Percentiles rank a stretch among this genome's conserved stretches.
Evolutionary conservation across 805 yeast species (phyloP).

Genomic region (Wickerhamomyces chambardii): DNA sequence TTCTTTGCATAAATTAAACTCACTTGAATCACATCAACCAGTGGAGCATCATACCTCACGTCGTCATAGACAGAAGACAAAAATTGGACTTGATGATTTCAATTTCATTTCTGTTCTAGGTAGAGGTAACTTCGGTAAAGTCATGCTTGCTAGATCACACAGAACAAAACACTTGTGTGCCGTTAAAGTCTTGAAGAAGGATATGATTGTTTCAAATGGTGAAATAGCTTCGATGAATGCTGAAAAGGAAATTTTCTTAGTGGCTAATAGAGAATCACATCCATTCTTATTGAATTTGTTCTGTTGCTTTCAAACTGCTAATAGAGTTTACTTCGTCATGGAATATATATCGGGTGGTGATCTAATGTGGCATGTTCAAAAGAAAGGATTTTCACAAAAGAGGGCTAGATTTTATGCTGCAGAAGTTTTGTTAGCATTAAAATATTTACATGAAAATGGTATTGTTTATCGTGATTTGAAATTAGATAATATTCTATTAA

Average conservation of each 20-base stretch:
- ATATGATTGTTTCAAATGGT: slow-evolving; percentile 89
- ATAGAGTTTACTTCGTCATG: slow-evolving; percentile 96
- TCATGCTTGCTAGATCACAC: slow-evolving; percentile 92
- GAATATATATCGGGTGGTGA: slow-evolving; percentile 98
- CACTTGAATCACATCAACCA: no score
- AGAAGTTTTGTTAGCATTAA: slow-evolving; percentile 84
- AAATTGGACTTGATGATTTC: slow-evolving; percentile 92
- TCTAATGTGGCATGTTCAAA: slow-evolving; percentile 98
- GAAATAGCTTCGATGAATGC: slow-evolving; percentile 94
- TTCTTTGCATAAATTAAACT: no score
- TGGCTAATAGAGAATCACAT: slow-evolving; percentile 81
- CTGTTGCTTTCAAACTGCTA: slow-evolving; percentile 97
- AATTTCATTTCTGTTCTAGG: slow-evolving; percentile 92
- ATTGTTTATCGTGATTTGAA: slow-evolving; percentile 95
- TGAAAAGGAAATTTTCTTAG: slow-evolving; percentile 82
- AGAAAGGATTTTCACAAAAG: slow-evolving; percentile 76
- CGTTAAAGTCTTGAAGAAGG: slow-evolving; percentile 92
- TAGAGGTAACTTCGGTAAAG: slow-evolving; percentile 98
- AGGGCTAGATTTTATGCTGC: slow-evolving; percentile 98
- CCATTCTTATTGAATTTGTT: slow-evolving; percentile 88
- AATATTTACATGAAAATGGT: slow-evolving; percentile 92
- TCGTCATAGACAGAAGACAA: slow-evolving; percentile 11
- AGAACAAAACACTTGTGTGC: slow-evolving; percentile 81
- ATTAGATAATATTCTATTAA: slow-evolving; percentile 84
- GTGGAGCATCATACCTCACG: no score